phyloP scores from a whole-genome alignment of 352 stramenopile genomes.

The Nothophytophthora sp. region DNA sequence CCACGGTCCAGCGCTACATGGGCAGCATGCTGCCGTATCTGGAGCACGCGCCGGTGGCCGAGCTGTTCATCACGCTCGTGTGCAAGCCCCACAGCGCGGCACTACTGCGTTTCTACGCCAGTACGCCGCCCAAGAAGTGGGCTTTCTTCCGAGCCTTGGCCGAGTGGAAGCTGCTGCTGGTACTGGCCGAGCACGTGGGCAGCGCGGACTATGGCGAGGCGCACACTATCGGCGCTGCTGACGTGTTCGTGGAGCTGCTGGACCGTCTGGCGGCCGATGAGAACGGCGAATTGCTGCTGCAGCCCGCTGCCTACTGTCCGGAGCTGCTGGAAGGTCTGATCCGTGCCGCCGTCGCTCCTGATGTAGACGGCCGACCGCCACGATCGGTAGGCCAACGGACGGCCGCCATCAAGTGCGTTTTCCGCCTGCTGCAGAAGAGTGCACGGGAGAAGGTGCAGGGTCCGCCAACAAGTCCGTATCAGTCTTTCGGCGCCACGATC shows the following conservation, averaged over 20 bases:
- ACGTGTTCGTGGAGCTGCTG: conserved; percentile 89
- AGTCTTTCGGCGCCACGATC: conserved; percentile 83
- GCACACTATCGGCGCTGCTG: conserved; percentile 80
- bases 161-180: conserved; percentile 89
- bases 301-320: conserved; percentile 80
- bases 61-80: conserved; percentile 87
- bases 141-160: conserved; percentile 83
- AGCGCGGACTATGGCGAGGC: conserved; percentile 55
- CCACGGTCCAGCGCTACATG: conserved; percentile 79
- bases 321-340: conserved; percentile 87
- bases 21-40: conserved; percentile 83
- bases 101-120: conserved; percentile 68
- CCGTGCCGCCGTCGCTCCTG: conserved; percentile 42
- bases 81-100: conserved; percentile 83
- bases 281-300: conserved; percentile 87
- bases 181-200: conserved; percentile 83
- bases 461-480: conserved; percentile 79
- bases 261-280: conserved; percentile 88
- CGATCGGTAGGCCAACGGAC: conserved; percentile 67
- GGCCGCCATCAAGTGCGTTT: conserved; percentile 84
- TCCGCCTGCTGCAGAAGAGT: conserved; percentile 77
- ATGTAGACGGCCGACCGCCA: conserved; percentile 20
- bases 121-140: conserved; percentile 83
- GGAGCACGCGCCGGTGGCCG: conserved; percentile 80
- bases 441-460: conserved; percentile 76